A percentile compares a stretch with the other conserved stretches of the same genome.
Conservation (phyloP, 2,329 filamentous ascomycete species). For the Ceratocystis albifundus region DNA sequence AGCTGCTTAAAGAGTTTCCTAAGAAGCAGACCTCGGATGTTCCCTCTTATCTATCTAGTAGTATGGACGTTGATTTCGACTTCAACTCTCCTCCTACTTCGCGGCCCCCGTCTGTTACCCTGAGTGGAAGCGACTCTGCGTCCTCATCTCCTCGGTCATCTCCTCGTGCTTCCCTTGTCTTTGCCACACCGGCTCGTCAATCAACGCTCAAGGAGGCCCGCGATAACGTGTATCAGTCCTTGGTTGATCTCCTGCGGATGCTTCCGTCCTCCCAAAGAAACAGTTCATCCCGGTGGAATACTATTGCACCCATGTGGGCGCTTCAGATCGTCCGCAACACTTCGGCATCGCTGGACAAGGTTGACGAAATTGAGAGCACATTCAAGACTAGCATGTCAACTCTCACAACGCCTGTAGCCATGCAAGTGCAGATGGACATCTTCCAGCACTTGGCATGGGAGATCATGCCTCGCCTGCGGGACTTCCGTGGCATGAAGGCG, state of each 20-base stretch:
- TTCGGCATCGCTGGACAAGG: slow-evolving; percentile 39
- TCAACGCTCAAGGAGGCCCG: slow-evolving; percentile 36
- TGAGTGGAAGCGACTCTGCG: slow-evolving; percentile 40
- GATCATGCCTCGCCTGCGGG: slow-evolving; percentile 21
- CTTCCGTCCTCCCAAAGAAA: slow-evolving; percentile 31
- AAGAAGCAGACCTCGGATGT: slow-evolving; percentile 25
- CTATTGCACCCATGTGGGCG: slow-evolving; percentile 42
- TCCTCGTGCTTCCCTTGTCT: slow-evolving; percentile 31
- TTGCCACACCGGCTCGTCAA: slow-evolving; percentile 32
- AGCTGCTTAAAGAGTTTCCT: slow-evolving; percentile 32
- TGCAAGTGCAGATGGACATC: slow-evolving; percentile 26
- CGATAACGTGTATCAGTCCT: slow-evolving; percentile 41
- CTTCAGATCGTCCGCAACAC: slow-evolving; percentile 49
- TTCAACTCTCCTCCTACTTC: slow-evolving; percentile 36
- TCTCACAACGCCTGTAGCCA: slow-evolving; percentile 39
- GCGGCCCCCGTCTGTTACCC: slow-evolving; percentile 42
- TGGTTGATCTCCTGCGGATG: slow-evolving; percentile 45
- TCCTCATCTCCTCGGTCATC: slow-evolving; percentile 43
- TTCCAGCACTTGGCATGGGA: slow-evolving; percentile 38
- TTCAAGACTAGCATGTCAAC: slow-evolving; percentile 35
- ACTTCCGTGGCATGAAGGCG: slow-evolving; percentile 22
- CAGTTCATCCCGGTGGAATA: slow-evolving; percentile 39
- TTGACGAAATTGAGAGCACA: slow-evolving; percentile 40
- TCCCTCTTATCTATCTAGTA: slow-evolving; percentile 22
- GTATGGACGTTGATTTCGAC: slow-evolving; percentile 34